Evolutionary conservation across 2,329 filamentous ascomycete genomes (phyloP).

Genomic region (Amylocarpus encephaloides): DNA sequence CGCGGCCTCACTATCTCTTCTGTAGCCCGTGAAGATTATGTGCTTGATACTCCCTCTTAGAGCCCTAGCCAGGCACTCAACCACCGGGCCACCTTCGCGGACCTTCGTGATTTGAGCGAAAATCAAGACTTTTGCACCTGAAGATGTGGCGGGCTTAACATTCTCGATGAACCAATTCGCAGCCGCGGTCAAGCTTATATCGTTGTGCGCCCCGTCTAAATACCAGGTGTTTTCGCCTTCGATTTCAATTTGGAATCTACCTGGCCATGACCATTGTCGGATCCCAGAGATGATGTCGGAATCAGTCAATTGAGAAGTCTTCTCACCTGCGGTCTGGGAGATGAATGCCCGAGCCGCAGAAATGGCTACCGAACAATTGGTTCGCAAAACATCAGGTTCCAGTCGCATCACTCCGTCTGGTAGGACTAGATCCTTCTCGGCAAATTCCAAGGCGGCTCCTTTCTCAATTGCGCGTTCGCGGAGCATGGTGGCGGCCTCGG

Average conservation of each 20-base stretch:
- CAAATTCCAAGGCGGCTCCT: constrained; percentile 35
- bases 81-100: too few relatives aligned
- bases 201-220: constrained; percentile 28
- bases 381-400: constrained; percentile 47
- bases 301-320: constrained; percentile 42
- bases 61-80: too few relatives aligned
- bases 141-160: too few relatives aligned
- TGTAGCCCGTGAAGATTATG: too few relatives aligned
- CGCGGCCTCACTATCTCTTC: too few relatives aligned
- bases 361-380: constrained; percentile 45
- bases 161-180: constrained; percentile 71
- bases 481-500: constrained; percentile 41
- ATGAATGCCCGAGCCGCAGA: constrained; percentile 45
- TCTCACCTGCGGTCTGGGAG: constrained; percentile 7
- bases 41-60: too few relatives aligned
- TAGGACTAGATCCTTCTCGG: constrained; percentile 16
- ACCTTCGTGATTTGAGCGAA: too few relatives aligned
- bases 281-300: constrained; percentile 57
- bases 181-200: constrained; percentile 76
- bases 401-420: constrained; percentile 30
- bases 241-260: constrained; percentile 60
- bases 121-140: too few relatives aligned
- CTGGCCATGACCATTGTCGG: constrained; percentile 67
- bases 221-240: constrained; percentile 35
- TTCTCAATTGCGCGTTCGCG: constrained; percentile 42